These are phyloP conservation scores for Laguncularia racemosa DNA, from an alignment of 345 rosid genomes.

Conservation along the genomic window DNA sequence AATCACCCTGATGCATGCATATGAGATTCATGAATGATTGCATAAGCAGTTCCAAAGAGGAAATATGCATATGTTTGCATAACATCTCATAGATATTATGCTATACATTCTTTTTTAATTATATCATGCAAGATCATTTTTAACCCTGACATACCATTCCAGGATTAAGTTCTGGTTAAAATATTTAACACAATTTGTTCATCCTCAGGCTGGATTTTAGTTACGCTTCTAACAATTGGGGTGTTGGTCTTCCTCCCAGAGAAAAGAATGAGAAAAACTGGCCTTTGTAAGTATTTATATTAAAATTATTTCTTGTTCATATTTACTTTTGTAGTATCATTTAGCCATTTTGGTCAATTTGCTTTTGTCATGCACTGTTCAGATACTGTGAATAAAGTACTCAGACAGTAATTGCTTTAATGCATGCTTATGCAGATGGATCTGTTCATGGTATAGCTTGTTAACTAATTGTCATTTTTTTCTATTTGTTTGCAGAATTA, in stretches of 20 bases:
- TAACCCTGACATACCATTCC: too few relatives aligned
- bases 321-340: neutral
- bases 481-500: constrained; percentile 41
- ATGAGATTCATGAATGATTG: too few relatives aligned
- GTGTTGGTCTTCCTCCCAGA: constrained; percentile 89
- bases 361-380: neutral
- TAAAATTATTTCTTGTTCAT: constrained; percentile 2
- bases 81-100: too few relatives aligned
- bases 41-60: too few relatives aligned
- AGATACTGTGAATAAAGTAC: too few relatives aligned
- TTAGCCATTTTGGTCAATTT: neutral
- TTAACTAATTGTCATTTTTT: neutral
- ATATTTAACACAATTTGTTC: neutral
- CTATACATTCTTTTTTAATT: too few relatives aligned
- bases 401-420: too few relatives aligned
- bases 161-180: neutral
- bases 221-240: constrained; percentile 83
- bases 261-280: constrained; percentile 75
- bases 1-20: neutral
- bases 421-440: too few relatives aligned
- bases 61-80: too few relatives aligned
- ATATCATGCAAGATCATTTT: too few relatives aligned
- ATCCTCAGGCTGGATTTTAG: constrained; percentile 73
- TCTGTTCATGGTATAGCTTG: neutral
- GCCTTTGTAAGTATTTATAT: constrained; percentile 56